phyloP scores from a whole-genome alignment of 2,329 filamentous ascomycete species.

The Pyrenophora seminiperda region DNA sequence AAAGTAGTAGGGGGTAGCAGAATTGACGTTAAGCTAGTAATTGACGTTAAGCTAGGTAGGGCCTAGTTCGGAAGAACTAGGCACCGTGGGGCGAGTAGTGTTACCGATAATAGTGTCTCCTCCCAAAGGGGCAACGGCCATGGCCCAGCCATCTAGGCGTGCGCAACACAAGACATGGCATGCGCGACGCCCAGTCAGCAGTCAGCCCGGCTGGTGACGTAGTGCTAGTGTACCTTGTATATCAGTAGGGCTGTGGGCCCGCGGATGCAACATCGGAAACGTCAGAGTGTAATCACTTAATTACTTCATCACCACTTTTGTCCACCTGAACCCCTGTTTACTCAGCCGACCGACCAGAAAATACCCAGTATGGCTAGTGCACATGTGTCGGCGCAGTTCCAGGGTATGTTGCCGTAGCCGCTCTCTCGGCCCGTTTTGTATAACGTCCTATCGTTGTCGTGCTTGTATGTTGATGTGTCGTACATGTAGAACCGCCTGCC shows the following conservation, averaged over 20 bases:
- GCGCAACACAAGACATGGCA: conserved; percentile 12
- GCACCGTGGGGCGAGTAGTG: no score
- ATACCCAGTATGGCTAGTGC: conserved; percentile 6
- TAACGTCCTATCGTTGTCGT: no score
- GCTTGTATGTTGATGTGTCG: neutral
- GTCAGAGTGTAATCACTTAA: neutral
- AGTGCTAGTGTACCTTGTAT: conserved; percentile 6
- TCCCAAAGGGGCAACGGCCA: neutral
- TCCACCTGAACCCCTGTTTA: no score
- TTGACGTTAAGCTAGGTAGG: no score
- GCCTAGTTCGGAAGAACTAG: no score
- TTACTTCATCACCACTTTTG: neutral
- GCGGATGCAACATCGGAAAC: neutral
- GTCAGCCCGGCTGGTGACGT: conserved; percentile 21
- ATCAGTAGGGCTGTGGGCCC: neutral
- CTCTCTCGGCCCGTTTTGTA: no score
- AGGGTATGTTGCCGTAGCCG: conserved; percentile 2
- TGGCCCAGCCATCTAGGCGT: conserved; percentile 13
- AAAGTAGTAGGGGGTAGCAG: no score
- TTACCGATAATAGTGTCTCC: no score
- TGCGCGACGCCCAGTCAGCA: conserved; percentile 8
- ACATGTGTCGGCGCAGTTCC: conserved; percentile 12
- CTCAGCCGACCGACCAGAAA: neutral
- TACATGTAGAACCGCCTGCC: conserved; percentile 8
- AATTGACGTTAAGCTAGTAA: no score